Base-by-base conservation (phyloP, 176 grass and related monocot genomes). In the Aegilops sharonensis region DNA sequence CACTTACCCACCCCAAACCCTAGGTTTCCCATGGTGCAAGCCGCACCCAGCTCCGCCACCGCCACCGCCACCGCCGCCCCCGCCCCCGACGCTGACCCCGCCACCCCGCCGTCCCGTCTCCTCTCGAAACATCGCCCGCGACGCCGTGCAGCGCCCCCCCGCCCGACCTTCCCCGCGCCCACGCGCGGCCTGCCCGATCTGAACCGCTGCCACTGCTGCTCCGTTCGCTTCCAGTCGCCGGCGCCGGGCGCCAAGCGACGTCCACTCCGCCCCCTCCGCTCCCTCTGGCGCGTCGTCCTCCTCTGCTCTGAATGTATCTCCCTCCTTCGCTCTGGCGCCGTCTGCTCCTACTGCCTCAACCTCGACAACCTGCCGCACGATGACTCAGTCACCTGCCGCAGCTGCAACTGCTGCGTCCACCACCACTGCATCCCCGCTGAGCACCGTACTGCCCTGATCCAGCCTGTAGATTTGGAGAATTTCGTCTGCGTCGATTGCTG, bases 311-410 rank as follows among this genome's bases (percentile, higher is more conserved):
- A 81, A 81, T 98, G 95, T 78, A 81, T 98, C 86, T 78, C 83
- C 74, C 85, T 89, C 31, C 52, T 89, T 27, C 74, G 65, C 62
- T 87, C 83, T 5, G 89, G 81, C 3, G 62, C 77, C 43, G 63
- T 95, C 54, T 98, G 95, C 86, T 92, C 95, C 45, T 98, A 98
- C 76, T 98, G 95, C 81, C 84, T 98, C 88, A 85, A 50, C 54
- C 82, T 89, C 35, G 89, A 86, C 77, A 68, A 69, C 63, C 81
- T 78, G n/a, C 70, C 63, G 25, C 62, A 76, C 20, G 81, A 81
- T 45, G 87, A 87, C 40, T 50, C 85, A 31, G 25, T 82, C 39
- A 32, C 72, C 10, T 98, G 95, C 81, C 84, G 83, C 72, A 79
- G 85, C 65, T 98, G 95, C 82, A 80, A 48, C 15, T 78, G 74